A percentile compares a stretch with the other conserved stretches of the same genome.
phyloP scores from a whole-genome alignment of 2,329 filamentous ascomycete species.

The Lachnellula suecica region DNA sequence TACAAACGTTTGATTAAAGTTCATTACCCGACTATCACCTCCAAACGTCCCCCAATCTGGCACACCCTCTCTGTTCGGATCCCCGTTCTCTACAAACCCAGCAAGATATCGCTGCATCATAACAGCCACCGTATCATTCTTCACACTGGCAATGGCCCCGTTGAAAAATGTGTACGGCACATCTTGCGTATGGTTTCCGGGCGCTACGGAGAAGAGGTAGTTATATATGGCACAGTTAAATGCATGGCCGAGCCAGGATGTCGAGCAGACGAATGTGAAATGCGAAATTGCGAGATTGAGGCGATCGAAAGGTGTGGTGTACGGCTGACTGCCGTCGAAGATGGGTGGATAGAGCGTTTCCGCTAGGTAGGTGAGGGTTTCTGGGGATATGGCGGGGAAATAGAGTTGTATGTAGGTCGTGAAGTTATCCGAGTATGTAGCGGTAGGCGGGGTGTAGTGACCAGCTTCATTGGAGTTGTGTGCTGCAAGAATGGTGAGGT shows the following conservation, averaged over 20 bases:
- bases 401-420: no score
- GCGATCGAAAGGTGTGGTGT: no score
- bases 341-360: no score
- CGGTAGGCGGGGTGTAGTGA: no score
- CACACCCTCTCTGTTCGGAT: neutral
- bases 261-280: no score
- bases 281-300: no score
- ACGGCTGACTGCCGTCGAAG: no score
- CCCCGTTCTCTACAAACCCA: neutral
- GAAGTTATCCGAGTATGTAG: no score
- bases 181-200: neutral
- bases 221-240: neutral
- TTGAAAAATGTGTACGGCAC: neutral
- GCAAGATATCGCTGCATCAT: neutral
- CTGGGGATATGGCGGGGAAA: no score
- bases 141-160: neutral
- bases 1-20: neutral
- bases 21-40: neutral
- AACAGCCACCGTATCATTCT: neutral
- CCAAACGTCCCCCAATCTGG: neutral
- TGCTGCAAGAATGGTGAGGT: conserved; percentile 44
- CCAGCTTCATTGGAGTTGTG: no score
- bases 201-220: neutral
- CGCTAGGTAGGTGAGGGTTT: no score
- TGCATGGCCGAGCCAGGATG: neutral